Conservation (phyloP, 768 basidiomycete species). For the Kwoniella europaea region DNA sequence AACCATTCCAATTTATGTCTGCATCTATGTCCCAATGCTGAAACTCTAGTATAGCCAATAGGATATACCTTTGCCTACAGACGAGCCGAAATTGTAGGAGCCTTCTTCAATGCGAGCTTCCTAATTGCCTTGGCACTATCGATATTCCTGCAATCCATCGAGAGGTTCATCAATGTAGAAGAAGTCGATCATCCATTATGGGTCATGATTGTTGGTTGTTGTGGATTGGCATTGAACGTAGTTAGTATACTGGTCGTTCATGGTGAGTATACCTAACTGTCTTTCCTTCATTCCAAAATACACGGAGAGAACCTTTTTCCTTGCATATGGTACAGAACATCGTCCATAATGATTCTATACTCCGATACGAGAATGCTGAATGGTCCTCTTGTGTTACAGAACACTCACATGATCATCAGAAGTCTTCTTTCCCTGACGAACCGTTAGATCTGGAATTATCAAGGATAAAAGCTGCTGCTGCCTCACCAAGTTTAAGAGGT, state of each 20-base stretch:
- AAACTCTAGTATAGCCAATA: slow-evolving; percentile 58
- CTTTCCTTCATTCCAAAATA: slow-evolving; percentile 60
- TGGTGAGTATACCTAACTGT: slow-evolving; percentile 52
- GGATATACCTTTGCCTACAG: slow-evolving; percentile 67
- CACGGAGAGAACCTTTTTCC: not conserved
- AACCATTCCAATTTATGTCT: too few relatives aligned
- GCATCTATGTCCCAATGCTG: too few relatives aligned
- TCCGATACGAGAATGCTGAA: not conserved
- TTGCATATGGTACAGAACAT: not conserved
- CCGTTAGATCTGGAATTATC: slow-evolving; percentile 10
- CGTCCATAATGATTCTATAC: not conserved
- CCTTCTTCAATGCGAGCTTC: slow-evolving; percentile 66
- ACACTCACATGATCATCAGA: slow-evolving; percentile 3
- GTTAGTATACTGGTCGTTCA: slow-evolving; percentile 64
- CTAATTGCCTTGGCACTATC: slow-evolving; percentile 65
- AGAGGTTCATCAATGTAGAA: slow-evolving; percentile 65
- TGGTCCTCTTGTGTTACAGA: not conserved
- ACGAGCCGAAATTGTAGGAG: slow-evolving; percentile 66
- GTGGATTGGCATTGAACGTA: slow-evolving; percentile 64
- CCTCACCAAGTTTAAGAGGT: not conserved
- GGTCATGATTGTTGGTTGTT: slow-evolving; percentile 63
- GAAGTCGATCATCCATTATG: slow-evolving; percentile 61
- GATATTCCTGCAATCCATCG: slow-evolving; percentile 65
- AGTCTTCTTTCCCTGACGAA: not conserved
- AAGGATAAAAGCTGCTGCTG: slow-evolving; percentile 7